Conservation (phyloP, 768 basidiomycete genomes). For the Serendipita indica region DNA sequence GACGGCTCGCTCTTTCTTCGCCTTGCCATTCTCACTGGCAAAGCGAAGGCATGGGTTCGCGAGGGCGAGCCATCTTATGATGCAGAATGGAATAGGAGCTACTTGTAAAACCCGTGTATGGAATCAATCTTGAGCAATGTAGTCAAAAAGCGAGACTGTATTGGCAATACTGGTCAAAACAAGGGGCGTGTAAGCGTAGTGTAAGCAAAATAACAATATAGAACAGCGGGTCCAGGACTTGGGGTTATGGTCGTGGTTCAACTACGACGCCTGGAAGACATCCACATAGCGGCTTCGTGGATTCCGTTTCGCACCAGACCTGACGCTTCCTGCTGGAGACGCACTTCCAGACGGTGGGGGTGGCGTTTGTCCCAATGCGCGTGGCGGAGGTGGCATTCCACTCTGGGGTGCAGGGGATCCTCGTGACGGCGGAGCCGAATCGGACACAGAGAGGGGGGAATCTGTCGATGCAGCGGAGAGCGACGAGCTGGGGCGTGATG, state of each 20-base stretch:
- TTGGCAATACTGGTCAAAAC: neutral
- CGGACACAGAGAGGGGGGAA: constrained; percentile 14
- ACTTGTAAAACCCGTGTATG: neutral
- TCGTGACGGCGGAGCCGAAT: constrained; percentile 13
- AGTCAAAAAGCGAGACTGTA: neutral
- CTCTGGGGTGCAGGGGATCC: constrained; percentile 16
- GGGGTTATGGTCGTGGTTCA: too few relatives aligned
- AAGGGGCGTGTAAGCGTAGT: neutral
- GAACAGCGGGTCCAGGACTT: too few relatives aligned
- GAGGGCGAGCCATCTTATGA: constrained; percentile 8
- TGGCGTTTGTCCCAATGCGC: constrained; percentile 16
- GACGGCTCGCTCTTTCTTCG: constrained; percentile 1
- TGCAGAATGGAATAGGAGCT: constrained; percentile 5
- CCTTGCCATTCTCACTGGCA: neutral
- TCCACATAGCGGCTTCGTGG: constrained; percentile 79
- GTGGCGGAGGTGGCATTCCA: constrained; percentile 12
- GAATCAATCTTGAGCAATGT: neutral
- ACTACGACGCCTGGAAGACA: constrained; percentile 41
- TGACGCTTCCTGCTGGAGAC: constrained; percentile 32
- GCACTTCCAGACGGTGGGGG: constrained; percentile 34
- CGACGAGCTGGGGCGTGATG: constrained; percentile 46
- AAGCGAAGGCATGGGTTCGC: constrained; percentile 5
- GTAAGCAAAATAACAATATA: too few relatives aligned
- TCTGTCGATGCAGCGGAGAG: constrained; percentile 36
- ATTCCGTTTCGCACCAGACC: constrained; percentile 51